Conservation (phyloP, 352 stramenopile species). For the Saprolegnia diclina region DNA sequence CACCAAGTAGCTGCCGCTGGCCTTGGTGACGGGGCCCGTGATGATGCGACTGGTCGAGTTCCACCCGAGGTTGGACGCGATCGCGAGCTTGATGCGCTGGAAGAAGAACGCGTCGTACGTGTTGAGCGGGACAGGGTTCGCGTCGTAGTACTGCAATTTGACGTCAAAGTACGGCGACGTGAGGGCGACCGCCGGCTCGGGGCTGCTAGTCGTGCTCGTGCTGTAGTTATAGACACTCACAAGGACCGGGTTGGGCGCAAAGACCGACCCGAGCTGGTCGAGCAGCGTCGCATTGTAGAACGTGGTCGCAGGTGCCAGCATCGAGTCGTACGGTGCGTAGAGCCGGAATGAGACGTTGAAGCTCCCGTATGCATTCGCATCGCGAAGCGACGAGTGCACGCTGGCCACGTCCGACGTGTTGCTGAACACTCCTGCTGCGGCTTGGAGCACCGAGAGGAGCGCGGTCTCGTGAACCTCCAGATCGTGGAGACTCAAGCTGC, state of each 20-base stretch:
- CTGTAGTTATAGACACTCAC: not conserved
- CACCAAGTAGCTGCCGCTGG: conserved; percentile 8
- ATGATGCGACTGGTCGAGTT: not conserved
- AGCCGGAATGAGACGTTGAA: conserved; percentile 1
- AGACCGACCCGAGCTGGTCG: not conserved
- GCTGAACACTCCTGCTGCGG: not conserved
- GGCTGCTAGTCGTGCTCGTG: not conserved
- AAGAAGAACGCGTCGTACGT: conserved; percentile 16
- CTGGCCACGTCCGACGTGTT: not conserved
- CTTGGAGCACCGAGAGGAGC: not conserved
- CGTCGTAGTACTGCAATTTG: not conserved
- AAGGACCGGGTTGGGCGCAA: not conserved
- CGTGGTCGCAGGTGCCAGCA: not conserved
- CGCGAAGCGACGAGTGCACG: not conserved
- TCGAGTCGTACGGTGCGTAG: not conserved
- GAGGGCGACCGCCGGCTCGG: not conserved
- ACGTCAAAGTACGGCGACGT: not conserved
- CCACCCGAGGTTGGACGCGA: not conserved
- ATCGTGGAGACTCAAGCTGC: not conserved
- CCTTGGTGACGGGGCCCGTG: not conserved
- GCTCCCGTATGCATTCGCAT: not conserved
- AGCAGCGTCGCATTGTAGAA: not conserved
- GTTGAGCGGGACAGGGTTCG: conserved; percentile 9
- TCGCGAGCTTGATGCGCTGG: not conserved
- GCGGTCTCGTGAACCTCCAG: not conserved